A percentile compares a stretch with the other conserved stretches of the same genome.
Conservation (phyloP, 208 protist species). For the Wallacemonas sp. region DNA sequence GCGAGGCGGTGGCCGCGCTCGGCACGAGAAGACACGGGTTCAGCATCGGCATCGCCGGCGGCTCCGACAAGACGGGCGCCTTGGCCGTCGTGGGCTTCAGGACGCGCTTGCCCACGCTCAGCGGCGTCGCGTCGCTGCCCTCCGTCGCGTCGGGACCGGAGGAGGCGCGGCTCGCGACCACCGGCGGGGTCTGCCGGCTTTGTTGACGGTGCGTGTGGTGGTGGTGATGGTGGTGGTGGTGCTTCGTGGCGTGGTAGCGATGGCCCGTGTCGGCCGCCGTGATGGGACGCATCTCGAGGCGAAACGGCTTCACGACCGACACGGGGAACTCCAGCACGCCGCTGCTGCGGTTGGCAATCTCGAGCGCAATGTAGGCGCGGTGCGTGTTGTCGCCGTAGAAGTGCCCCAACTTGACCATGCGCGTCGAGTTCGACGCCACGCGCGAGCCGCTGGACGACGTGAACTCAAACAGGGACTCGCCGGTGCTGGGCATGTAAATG, state of each 20-base stretch:
- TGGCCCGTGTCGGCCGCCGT: conserved; percentile 12
- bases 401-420: conserved; percentile 62
- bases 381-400: conserved; percentile 67
- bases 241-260: neutral
- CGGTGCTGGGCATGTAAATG: conserved; percentile 62
- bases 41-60: neutral
- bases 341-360: conserved; percentile 74
- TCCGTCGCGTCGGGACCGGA: neutral
- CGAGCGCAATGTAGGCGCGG: conserved; percentile 61
- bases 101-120: neutral
- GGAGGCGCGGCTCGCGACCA: neutral
- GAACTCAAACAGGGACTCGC: conserved; percentile 82
- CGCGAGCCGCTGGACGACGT: conserved; percentile 56
- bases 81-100: neutral
- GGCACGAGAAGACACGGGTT: conserved; percentile 11
- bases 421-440: conserved; percentile 41
- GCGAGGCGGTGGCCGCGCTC: neutral
- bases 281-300: conserved; percentile 68
- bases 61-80: neutral
- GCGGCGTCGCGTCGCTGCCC: neutral
- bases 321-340: conserved; percentile 85
- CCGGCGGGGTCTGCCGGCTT: neutral
- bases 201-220: neutral
- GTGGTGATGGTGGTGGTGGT: conserved; percentile 28
- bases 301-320: conserved; percentile 83